Evolutionary conservation across 176 grass and related monocot genomes (phyloP), one percentile per base, ranked within the genome.

Genomic region (Oryza officinalis): DNA sequence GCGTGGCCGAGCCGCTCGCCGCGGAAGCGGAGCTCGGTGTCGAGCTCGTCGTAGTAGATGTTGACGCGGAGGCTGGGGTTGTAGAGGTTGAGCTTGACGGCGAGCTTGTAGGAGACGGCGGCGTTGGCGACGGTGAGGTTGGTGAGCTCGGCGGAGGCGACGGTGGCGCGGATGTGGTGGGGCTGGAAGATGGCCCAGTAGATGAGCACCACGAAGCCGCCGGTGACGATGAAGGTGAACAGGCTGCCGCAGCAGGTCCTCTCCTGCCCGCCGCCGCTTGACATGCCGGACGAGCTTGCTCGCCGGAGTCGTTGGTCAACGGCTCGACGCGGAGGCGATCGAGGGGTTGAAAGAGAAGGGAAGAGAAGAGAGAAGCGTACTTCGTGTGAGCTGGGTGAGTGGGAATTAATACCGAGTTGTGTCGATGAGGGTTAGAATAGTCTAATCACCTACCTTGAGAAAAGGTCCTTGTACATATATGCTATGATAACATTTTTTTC

Each of bases 41-140:
- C 45, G 14, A 94, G 74, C 63, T 77, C 22, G 87, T 94, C 92
- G 77, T 94, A 94, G 85, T 94, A 92, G 77, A 97, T 85, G 72
- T 71, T 77, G 18, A 90, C 67, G 81, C 77, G 82, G 68, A 65
- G 69, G 87, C 91, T 90, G 33, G 92, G 92, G 77, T 97, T 97
- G 83, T 77, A 80, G 23, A 91, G 47, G 37, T 13, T 14, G 15
- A 97, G 82, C 12, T 2, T 83, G 71, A 84, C 77, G 52, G 89
- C 30, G 66, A 97, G 54, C 63, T 22, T 66, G 76, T 89, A 70
- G 83, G 92, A 86, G 44, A 94, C 85, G 60, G 59, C 7, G 50
- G 79, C 40, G 13, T 25, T 6, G n/a, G 50, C 20, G 17, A 93
- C 25, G 68, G 88, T 83, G 85, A 97, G 83, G 85, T 84, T 85